Evolutionary conservation across 75 land plant genomes (phyloP).

Genomic region (Pinus albicaulis): DNA sequence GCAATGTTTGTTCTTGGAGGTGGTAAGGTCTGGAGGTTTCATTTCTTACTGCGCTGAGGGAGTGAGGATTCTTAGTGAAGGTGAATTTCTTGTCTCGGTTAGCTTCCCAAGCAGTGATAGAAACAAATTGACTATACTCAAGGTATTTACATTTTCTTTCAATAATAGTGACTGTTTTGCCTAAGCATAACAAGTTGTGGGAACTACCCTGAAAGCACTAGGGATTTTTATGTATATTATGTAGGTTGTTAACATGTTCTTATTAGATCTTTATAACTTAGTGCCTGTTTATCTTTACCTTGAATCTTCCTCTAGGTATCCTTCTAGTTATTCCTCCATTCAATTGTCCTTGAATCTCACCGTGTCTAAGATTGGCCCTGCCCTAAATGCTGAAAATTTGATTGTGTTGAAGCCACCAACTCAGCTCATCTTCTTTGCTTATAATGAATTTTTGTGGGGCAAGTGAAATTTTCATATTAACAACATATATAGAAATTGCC

Average conservation of each 20-base stretch:
- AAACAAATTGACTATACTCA: no score
- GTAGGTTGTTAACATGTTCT: not conserved
- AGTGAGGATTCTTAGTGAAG: constrained; percentile 83
- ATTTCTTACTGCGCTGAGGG: constrained; percentile 88
- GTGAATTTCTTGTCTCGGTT: constrained; percentile 77
- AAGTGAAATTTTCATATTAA: no score
- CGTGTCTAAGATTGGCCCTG: constrained; percentile 63
- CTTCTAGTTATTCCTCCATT: constrained; percentile 92
- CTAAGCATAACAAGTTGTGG: not conserved
- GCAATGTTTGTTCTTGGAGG: constrained; percentile 30
- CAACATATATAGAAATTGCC: no score
- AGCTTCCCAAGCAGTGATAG: no score
- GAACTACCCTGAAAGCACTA: not conserved
- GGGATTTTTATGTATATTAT: not conserved
- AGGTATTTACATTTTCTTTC: no score
- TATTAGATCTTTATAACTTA: not conserved
- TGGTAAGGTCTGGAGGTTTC: constrained; percentile 89
- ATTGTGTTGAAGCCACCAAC: constrained; percentile 93
- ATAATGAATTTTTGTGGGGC: no score
- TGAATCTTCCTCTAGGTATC: constrained; percentile 89
- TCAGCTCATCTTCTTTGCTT: constrained; percentile 42
- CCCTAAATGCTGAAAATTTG: constrained; percentile 84
- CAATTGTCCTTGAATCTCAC: constrained; percentile 53
- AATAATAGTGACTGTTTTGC: not conserved
- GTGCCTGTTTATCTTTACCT: not conserved